Evolutionary conservation across 2,329 filamentous ascomycete species (phyloP), one percentile per base, ranked within the genome.

Genomic region (Aspergillus sp.): DNA sequence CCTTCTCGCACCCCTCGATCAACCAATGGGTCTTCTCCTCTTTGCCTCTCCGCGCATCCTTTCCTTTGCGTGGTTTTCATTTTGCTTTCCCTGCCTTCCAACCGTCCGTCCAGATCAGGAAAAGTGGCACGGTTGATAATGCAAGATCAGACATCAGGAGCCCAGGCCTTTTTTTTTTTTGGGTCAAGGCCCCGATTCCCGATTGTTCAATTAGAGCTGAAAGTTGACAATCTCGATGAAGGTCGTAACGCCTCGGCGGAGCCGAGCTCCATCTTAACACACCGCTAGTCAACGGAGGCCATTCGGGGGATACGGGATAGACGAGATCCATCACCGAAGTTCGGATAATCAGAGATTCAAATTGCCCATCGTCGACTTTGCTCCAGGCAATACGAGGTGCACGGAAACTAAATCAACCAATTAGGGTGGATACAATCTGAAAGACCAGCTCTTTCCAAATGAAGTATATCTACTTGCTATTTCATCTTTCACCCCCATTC

Each of bases 211-310:
- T 27, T 17, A 52, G 37, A 37, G 22, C 20, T 20, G 17, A 13
- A 46, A 30, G 5, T 22, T 39, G 20, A 11, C 19, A 47, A 8
- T 51, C 39, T 52, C 40, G 46, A 48, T 48, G n/a, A 34, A 22
- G 46, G 19, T 15, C n/a, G 30, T 30, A 13, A 48, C n/a, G 24
- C 46, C 37, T 33, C 27, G 46, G 46, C 27, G 46, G 30, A 48
- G 30, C 24, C 30, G 27, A 37, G 15, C 15, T 33, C 15, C 9
- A 27, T 24, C 40, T 37, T 17, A 47, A 22, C 48, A 57, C 54
- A 57, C 54, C 54, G 54, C 55, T 24, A 48, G 49, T 52, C 39
- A 37, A 13, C 13, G 19, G n/a, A 41, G 13, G 34, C 15, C 34
- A 37, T 37, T n/a, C 12, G 12, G 11, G 13, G 33, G 34, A 41